Conservation (phyloP, 1,139 yeast species). For the Protomyces lactucae-debilis region DNA sequence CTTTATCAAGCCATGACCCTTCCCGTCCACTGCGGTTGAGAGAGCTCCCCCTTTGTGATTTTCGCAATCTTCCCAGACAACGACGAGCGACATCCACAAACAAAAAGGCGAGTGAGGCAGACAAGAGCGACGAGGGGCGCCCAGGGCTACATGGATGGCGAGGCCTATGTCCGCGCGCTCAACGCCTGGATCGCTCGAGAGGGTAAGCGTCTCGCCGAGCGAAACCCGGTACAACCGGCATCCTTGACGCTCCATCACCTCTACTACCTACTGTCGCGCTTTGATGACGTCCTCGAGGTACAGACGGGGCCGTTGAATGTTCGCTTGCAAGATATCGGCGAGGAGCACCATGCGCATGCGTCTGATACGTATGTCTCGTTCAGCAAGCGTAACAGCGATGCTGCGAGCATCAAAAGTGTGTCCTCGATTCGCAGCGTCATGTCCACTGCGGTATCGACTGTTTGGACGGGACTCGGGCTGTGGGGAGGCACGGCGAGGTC, state of each 20-base stretch:
- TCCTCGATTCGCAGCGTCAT: slow-evolving; percentile 56
- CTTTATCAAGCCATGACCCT: too few species aligned
- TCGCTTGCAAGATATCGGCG: slow-evolving; percentile 55
- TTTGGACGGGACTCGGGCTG: slow-evolving; percentile 36
- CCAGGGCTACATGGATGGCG: slow-evolving; percentile 16
- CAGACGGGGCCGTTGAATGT: slow-evolving; percentile 62
- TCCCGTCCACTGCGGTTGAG: too few species aligned
- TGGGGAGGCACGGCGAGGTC: slow-evolving; percentile 6
- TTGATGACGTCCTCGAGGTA: slow-evolving; percentile 49
- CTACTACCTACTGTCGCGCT: slow-evolving; percentile 55
- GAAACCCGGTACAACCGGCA: slow-evolving; percentile 13
- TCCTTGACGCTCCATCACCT: slow-evolving; percentile 55
- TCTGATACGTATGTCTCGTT: slow-evolving; percentile 41
- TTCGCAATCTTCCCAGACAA: too few species aligned
- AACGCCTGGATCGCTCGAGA: slow-evolving; percentile 8
- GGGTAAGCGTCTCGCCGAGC: slow-evolving; percentile 22
- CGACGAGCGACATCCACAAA: too few species aligned
- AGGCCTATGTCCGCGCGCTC: slow-evolving; percentile 18
- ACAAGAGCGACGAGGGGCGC: too few species aligned
- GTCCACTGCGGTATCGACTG: slow-evolving; percentile 45
- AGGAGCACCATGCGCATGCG: slow-evolving; percentile 30
- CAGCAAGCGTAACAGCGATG: slow-evolving; percentile 53
- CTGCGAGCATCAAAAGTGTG: slow-evolving; percentile 58
- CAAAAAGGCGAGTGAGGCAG: too few species aligned
- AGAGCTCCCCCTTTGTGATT: too few species aligned